Evolutionary conservation across 2,329 filamentous ascomycete genomes (phyloP), one percentile per base, ranked within the genome.

Genomic region (Fusarium xylarioides): DNA sequence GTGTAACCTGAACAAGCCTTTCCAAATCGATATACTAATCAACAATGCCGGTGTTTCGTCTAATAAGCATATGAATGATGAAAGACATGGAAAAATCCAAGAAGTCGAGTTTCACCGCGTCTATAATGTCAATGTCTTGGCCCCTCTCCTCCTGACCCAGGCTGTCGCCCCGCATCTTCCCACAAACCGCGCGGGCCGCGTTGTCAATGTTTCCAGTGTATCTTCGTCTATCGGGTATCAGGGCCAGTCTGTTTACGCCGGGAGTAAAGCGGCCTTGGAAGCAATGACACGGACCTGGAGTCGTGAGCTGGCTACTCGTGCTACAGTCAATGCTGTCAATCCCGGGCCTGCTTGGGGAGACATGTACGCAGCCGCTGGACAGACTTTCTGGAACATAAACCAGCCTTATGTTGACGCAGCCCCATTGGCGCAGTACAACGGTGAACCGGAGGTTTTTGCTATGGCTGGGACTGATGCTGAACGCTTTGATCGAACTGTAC

Each of bases 51-150:
- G 93, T 60, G 84, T 91, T 11, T 85, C 89, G 37, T 83, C 88
- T 43, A 95, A 96, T 82, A 88, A 91, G 75, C 80, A 84, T 32
- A 83, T 93, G 30, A 87, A 89, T 56, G 88, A 92, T 34, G 65
- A 80, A 11, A 81, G 89, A 28, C 81, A 85, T 62, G 81, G 81
- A 23, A 83, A 82, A 37, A 88, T 94, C 70, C 88, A 87, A 8
- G 79, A 86, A 11, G 86, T 86, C 18, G 88, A 95, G 77, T 97
- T 95, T 83, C 86, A 90, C 47, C 84, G 87, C 75, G 90, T 92
- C 63, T 97, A 94, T 84, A 88, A 89, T 63, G 88, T 96, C 82
- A 97, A 97, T 79, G 94, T 97, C 28, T 88, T 94, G 15, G 94
- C 93, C 0, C 94, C 94, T 2, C 83, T 97, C 28, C 87, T 97